Conservation (phyloP, 768 basidiomycete species). For the Mycena polygramma region DNA sequence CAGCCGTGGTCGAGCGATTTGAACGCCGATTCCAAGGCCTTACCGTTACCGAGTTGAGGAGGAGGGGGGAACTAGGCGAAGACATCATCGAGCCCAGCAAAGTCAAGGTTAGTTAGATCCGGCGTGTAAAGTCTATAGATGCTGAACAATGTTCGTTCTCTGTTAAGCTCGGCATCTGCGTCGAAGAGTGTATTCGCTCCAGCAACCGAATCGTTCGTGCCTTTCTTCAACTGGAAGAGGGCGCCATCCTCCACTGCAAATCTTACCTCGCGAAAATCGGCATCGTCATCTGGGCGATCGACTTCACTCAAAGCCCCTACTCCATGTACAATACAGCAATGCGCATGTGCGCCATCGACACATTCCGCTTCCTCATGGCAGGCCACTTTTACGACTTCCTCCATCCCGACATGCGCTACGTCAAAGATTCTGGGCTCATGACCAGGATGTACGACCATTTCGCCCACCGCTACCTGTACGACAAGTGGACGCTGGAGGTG, state of each 20-base stretch:
- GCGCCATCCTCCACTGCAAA: conserved; percentile 14
- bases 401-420: not conserved
- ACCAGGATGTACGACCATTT: conserved; percentile 26
- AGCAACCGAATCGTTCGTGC: conserved; percentile 2
- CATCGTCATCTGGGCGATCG: conserved; percentile 19
- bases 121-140: not conserved
- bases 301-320: conserved; percentile 24
- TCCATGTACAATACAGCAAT: conserved; percentile 28
- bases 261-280: conserved; percentile 26
- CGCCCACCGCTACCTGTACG: conserved; percentile 20
- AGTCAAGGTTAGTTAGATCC: conserved; percentile 28
- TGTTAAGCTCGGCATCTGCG: conserved; percentile 10
- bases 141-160: not conserved
- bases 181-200: not conserved
- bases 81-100: not conserved
- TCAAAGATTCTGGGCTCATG: conserved; percentile 12
- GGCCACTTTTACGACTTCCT: conserved; percentile 17
- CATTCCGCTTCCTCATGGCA: conserved; percentile 13
- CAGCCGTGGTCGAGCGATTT: conserved; percentile 5
- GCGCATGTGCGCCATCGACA: conserved; percentile 28
- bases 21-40: conserved; percentile 20
- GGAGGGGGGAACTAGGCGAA: not conserved
- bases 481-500: conserved; percentile 20
- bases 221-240: conserved; percentile 22
- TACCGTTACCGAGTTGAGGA: conserved; percentile 19